A percentile compares a stretch with the other conserved stretches of the same genome.
These are phyloP conservation scores for Zhuliangozyma parablackwelliae DNA, from an alignment of 1,139 yeast species.

Conservation along the genomic window DNA sequence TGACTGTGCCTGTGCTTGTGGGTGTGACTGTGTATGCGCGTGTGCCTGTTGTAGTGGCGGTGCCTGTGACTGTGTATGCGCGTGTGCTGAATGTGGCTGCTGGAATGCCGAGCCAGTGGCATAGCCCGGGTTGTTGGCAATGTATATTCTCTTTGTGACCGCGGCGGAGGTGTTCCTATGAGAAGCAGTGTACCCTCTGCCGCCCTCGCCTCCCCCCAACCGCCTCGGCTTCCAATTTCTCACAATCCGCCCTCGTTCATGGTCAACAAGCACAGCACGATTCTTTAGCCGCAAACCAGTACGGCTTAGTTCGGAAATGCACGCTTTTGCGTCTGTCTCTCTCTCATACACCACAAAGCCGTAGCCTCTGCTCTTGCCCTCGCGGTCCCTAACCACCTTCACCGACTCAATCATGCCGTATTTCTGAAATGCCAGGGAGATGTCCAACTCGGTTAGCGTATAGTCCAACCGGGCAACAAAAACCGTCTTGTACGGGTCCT, in stretches of 20 bases:
- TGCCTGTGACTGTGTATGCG: neutral
- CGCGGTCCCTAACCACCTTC: constrained; percentile 58
- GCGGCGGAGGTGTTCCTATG: constrained; percentile 47
- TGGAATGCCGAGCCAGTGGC: constrained; percentile 1
- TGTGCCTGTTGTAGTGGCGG: neutral
- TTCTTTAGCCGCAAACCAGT: constrained; percentile 33
- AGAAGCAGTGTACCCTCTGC: constrained; percentile 47
- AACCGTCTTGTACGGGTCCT: constrained; percentile 74
- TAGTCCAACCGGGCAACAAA: constrained; percentile 74
- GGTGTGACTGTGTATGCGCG: neutral
- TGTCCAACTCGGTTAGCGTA: constrained; percentile 60
- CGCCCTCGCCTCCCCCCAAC: constrained; percentile 65
- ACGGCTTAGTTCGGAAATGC: constrained; percentile 58
- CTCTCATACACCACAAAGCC: constrained; percentile 74
- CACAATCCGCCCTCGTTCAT: constrained; percentile 75
- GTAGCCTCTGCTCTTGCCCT: constrained; percentile 69
- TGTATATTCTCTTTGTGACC: constrained; percentile 37
- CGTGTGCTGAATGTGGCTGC: too few species aligned
- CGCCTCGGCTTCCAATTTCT: constrained; percentile 79
- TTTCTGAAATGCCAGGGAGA: constrained; percentile 56
- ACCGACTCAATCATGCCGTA: constrained; percentile 71
- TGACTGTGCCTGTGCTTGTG: neutral
- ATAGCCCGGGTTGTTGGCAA: constrained; percentile 12
- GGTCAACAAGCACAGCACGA: constrained; percentile 68
- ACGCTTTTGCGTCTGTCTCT: constrained; percentile 53